Evolutionary conservation across 2,329 filamentous ascomycete genomes (phyloP), one percentile per base, ranked within the genome.

Genomic region (Talaromyces amestolkiae): DNA sequence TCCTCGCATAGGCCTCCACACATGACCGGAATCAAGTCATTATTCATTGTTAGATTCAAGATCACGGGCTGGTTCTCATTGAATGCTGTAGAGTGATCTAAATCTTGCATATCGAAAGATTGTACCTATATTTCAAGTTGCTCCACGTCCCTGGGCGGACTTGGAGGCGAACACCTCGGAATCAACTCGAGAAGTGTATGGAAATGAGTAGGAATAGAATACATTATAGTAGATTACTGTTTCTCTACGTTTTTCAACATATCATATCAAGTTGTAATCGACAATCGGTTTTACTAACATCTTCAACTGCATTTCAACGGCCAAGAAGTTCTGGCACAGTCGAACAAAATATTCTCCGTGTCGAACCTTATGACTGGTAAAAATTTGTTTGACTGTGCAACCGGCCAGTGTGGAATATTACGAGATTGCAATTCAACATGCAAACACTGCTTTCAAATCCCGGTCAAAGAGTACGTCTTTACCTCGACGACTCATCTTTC

Each of bases 231-330:
- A 3, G 13, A 15, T 15, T 24, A 1, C 3, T 24, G 11, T 22
- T 5, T 11, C 19, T 22, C 4, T 27, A 17, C 22, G 27, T 17
- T 27, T 45, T 27, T 22, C 6, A 51, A 24, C 43, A 6, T 1
- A 47, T 24, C 13, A 24, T 17, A 22, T 19, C 9, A 2, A 6
- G 15, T 27, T 22, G 35, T 15, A 39, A 59, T 45, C 22, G n/a
- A 22, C 13, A 22, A 27, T 19, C 10, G 5, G n/a, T 17, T 60
- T n/a, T 49, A 60, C 27, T 17, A 47, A 45, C 19, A 51, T n/a
- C 31, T 58, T 19, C 17, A 45, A 39, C 64, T 63, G 9, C 41
- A 59, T 19, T 59, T 59, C 41, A 63, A 63, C 49, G 64, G 64
- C 39, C 17, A 33, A n/a, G 49, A 66, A n/a, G 41, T 59, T 10